phyloP scores from a whole-genome alignment of 768 basidiomycete genomes.

The Lyophyllum semitale region DNA sequence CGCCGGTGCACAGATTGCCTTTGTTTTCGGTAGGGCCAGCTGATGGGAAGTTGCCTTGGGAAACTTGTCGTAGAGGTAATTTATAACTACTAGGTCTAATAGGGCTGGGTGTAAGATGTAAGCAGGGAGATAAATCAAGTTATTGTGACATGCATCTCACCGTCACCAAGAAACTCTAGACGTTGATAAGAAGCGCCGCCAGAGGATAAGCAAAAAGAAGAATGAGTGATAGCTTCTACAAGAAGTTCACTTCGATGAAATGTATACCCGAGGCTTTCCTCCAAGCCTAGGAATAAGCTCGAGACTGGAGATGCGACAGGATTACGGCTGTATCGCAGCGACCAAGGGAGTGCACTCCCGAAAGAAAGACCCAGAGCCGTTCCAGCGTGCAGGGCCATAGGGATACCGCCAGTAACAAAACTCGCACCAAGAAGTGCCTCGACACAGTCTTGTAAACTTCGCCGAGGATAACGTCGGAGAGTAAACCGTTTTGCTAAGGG shows the following conservation, averaged over 20 bases:
- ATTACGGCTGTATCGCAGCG: constrained; percentile 47
- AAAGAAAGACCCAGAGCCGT: constrained; percentile 67
- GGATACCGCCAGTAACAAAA: constrained; percentile 72
- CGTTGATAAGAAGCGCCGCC: constrained; percentile 76
- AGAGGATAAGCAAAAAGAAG: constrained; percentile 58
- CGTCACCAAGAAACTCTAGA: constrained; percentile 88
- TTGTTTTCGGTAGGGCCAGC: constrained; percentile 69
- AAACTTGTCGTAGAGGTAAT: constrained; percentile 70
- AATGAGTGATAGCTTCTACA: constrained; percentile 83
- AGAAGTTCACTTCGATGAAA: constrained; percentile 67
- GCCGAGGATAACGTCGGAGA: constrained; percentile 56
- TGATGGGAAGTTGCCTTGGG: constrained; percentile 75
- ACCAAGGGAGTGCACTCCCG: constrained; percentile 74
- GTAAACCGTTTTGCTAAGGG: constrained; percentile 29
- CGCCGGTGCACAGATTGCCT: constrained; percentile 73
- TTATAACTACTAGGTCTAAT: constrained; percentile 70
- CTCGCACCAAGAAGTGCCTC: constrained; percentile 83
- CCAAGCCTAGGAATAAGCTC: constrained; percentile 52
- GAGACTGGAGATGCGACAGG: constrained; percentile 37
- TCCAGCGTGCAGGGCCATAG: constrained; percentile 66
- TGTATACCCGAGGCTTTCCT: constrained; percentile 68
- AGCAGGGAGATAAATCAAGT: not conserved
- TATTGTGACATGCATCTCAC: constrained; percentile 41
- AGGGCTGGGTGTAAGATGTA: constrained; percentile 47
- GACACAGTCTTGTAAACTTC: constrained; percentile 86